phyloP scores from a whole-genome alignment of 495 filamentous ascomycete genomes.

The Pyrenula massariospora region DNA sequence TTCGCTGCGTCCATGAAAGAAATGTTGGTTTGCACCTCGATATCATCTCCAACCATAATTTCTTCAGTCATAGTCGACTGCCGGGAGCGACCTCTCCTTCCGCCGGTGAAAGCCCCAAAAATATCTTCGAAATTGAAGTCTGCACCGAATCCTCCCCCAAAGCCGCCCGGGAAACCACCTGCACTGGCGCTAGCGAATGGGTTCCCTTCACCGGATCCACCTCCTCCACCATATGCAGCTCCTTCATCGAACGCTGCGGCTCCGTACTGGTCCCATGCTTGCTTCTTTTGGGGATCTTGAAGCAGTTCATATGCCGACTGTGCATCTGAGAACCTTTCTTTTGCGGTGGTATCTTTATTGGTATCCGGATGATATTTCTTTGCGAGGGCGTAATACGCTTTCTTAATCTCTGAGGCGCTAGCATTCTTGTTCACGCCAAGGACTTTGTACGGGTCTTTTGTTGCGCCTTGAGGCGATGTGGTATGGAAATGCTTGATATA shows the following conservation, averaged over 20 bases:
- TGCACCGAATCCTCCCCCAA: constrained; percentile 52
- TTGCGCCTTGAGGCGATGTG: constrained; percentile 45
- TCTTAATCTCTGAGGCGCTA: constrained; percentile 84
- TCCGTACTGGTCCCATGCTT: constrained; percentile 83
- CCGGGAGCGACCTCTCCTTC: constrained; percentile 40
- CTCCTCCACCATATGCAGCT: constrained; percentile 35
- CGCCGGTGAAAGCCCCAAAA: constrained; percentile 74
- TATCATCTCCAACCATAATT: constrained; percentile 77
- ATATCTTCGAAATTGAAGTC: constrained; percentile 94
- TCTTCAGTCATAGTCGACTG: constrained; percentile 57
- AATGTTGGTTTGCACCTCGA: constrained; percentile 84
- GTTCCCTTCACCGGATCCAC: constrained; percentile 49
- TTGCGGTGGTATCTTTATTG: constrained; percentile 83
- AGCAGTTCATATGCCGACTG: constrained; percentile 88
- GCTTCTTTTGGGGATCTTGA: constrained; percentile 80
- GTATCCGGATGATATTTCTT: constrained; percentile 98
- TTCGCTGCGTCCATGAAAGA: constrained; percentile 96
- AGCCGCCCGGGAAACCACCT: constrained; percentile 38
- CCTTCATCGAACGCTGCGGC: constrained; percentile 76
- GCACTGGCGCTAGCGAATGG: constrained; percentile 49
- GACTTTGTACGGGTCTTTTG: constrained; percentile 72
- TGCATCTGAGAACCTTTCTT: constrained; percentile 87
- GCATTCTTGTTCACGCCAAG: constrained; percentile 77
- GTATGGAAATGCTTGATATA: constrained; percentile 62
- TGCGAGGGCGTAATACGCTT: constrained; percentile 94